Conservation (phyloP, 1,139 yeast genomes). For the Yamadazyma triangularis region DNA sequence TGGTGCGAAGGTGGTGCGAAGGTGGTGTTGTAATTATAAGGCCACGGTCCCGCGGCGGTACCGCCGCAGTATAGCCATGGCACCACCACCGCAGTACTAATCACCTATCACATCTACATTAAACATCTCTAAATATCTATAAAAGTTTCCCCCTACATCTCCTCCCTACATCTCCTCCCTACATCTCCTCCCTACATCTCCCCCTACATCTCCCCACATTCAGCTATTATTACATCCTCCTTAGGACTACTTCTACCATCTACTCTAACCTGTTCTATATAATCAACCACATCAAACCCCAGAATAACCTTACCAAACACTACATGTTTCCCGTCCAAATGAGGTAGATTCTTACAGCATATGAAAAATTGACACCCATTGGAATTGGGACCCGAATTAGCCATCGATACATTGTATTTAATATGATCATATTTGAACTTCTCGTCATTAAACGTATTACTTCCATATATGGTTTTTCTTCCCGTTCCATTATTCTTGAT, state of each 20-base stretch:
- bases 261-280: conserved; percentile 30
- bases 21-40: no score
- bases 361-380: conserved; percentile 43
- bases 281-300: conserved; percentile 35
- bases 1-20: no score
- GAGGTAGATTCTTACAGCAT: conserved; percentile 16
- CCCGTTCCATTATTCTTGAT: conserved; percentile 24
- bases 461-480: conserved; percentile 29
- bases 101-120: no score
- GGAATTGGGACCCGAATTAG: conserved; percentile 35
- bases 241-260: conserved; percentile 37
- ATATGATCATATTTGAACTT: conserved; percentile 29
- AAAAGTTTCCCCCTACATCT: no score
- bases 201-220: conserved; percentile 5
- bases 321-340: conserved; percentile 54
- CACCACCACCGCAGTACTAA: no score
- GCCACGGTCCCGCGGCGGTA: no score
- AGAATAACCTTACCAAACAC: conserved; percentile 50
- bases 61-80: no score
- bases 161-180: no score
- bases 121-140: no score
- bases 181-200: no score
- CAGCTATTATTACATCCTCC: conserved; percentile 14
- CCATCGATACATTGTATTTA: conserved; percentile 39
- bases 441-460: conserved; percentile 34